Percentiles rank a stretch among this genome's conserved stretches.
These are phyloP conservation scores for Leptomonas seymouri DNA, from an alignment of 208 protist species.

Conservation along the genomic window DNA sequence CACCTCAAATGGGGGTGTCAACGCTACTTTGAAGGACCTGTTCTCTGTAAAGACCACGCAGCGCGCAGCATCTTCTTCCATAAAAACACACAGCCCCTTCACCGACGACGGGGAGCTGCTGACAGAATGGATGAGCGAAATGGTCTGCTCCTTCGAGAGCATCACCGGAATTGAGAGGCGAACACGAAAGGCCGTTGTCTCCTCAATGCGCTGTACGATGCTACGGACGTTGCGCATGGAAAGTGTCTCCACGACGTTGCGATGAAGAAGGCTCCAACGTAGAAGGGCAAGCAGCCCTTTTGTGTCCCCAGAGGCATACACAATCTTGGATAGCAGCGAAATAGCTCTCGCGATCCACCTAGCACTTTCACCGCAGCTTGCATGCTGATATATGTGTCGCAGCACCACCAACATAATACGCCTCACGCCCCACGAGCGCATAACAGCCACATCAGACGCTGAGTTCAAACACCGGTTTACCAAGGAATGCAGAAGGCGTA, in stretches of 20 bases:
- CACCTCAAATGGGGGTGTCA: slow-evolving; percentile 26
- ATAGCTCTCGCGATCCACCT: slow-evolving; percentile 51
- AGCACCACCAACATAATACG: slow-evolving; percentile 59
- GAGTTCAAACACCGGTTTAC: slow-evolving; percentile 57
- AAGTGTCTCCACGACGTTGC: slow-evolving; percentile 22
- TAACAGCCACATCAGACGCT: slow-evolving; percentile 28
- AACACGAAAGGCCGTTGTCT: slow-evolving; percentile 37
- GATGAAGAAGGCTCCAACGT: slow-evolving; percentile 55
- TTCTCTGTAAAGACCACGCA: slow-evolving; percentile 42
- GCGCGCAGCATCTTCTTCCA: slow-evolving; percentile 25
- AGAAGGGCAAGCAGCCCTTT: slow-evolving; percentile 56
- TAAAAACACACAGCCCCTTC: slow-evolving; percentile 35
- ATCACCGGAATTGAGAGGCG: slow-evolving; percentile 50
- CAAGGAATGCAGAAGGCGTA: slow-evolving; percentile 63
- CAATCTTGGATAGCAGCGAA: slow-evolving; percentile 68
- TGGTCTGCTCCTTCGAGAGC: slow-evolving; percentile 36
- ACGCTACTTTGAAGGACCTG: slow-evolving; percentile 31
- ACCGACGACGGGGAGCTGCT: slow-evolving; percentile 25
- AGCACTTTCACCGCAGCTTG: slow-evolving; percentile 14
- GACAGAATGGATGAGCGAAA: slow-evolving; percentile 52
- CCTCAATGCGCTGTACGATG: slow-evolving; percentile 52
- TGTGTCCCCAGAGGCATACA: slow-evolving; percentile 52
- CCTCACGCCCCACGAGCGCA: slow-evolving; percentile 72
- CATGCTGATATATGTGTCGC: slow-evolving; percentile 47
- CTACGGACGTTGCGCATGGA: slow-evolving; percentile 28